These are phyloP conservation scores for Liriodendron chinense DNA, from an alignment of 164 flowering plant genomes.

Conservation along the genomic window DNA sequence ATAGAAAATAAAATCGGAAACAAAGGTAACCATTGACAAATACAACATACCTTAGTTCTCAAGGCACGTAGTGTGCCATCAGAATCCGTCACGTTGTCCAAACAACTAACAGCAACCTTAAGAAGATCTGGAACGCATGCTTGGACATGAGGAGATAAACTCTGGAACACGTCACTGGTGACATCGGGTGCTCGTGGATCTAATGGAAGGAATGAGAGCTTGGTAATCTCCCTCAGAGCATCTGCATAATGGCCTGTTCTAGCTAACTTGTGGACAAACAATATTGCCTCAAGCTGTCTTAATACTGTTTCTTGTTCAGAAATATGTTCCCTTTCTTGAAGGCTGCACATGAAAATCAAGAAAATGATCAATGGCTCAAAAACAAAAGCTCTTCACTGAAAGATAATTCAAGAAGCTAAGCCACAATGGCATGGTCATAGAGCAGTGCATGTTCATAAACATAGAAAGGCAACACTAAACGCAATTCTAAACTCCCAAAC, in stretches of 20 bases:
- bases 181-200: conserved; percentile 73
- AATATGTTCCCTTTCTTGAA: conserved; percentile 73
- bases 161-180: conserved; percentile 44
- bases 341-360: conserved; percentile 36
- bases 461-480: not conserved
- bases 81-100: conserved; percentile 75
- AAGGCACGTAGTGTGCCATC: conserved; percentile 91
- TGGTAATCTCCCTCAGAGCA: conserved; percentile 78
- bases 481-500: not conserved
- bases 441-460: not conserved
- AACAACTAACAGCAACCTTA: conserved; percentile 71
- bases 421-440: not conserved
- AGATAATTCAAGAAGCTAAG: not conserved
- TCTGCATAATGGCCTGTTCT: conserved; percentile 65
- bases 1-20: not conserved
- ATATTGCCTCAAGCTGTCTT: conserved; percentile 85
- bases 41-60: conserved; percentile 66
- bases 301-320: conserved; percentile 70
- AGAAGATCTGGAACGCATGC: conserved; percentile 95
- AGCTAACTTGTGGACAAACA: conserved; percentile 64
- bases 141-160: conserved; percentile 76
- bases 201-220: conserved; percentile 78
- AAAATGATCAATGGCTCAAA: not conserved
- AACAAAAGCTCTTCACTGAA: not conserved
- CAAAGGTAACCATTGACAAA: not conserved